These are phyloP conservation scores for Malassezia obtusa DNA, from an alignment of 1,284 basidiomycete species.

Conservation along the genomic window DNA sequence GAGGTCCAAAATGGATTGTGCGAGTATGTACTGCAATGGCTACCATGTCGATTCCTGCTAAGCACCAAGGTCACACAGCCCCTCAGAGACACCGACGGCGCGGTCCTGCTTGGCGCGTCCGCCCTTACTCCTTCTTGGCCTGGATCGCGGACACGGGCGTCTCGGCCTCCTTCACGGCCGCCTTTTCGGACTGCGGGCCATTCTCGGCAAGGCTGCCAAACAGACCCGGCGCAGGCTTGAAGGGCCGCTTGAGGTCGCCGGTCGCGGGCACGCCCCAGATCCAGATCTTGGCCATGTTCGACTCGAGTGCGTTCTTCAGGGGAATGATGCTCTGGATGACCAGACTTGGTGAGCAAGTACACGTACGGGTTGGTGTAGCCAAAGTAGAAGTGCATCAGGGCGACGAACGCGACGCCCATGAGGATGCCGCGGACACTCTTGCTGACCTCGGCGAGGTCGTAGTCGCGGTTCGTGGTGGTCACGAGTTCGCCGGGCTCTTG, in stretches of 20 bases:
- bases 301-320: slow-evolving; percentile 45
- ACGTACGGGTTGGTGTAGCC: slow-evolving; percentile 46
- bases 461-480: slow-evolving; percentile 86
- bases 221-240: slow-evolving; percentile 69
- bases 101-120: too few relatives aligned
- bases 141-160: slow-evolving; percentile 58
- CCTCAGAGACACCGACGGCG: too few relatives aligned
- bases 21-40: too few relatives aligned
- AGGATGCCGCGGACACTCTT: slow-evolving; percentile 62
- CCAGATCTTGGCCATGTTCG: slow-evolving; percentile 47
- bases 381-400: slow-evolving; percentile 46
- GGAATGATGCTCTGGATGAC: slow-evolving; percentile 47
- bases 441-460: slow-evolving; percentile 75
- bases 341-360: slow-evolving; percentile 14
- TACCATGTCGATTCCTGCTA: too few relatives aligned
- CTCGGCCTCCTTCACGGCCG: slow-evolving; percentile 75
- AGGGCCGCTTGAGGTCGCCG: slow-evolving; percentile 82
- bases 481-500: slow-evolving; percentile 67
- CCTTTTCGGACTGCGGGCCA: slow-evolving; percentile 62
- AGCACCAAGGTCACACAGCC: too few relatives aligned
- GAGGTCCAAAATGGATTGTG: too few relatives aligned
- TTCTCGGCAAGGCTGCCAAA: slow-evolving; percentile 50
- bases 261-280: slow-evolving; percentile 54
- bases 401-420: slow-evolving; percentile 49
- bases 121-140: slow-evolving; percentile 16